Base-by-base conservation (phyloP, 106 monocot species). In the Dactylorhiza incarnata region DNA sequence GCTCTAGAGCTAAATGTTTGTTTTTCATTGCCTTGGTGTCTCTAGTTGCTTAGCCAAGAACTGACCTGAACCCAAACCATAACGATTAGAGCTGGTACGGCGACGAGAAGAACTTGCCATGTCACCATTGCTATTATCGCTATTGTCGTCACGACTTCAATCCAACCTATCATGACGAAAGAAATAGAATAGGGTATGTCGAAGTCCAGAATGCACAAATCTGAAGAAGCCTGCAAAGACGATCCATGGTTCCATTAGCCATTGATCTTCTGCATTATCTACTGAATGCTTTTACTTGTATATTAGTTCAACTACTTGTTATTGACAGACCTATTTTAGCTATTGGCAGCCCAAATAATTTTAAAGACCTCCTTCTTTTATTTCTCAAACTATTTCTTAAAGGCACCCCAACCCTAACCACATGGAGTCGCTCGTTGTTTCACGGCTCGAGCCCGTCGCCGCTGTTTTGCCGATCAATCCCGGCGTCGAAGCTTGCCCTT, bases 181-280 rank as follows among this genome's bases (percentile, higher is more conserved):
- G 71, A 48, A 45, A 93, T 47, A 20, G 87, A 80, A 68, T 79
- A 93, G 14, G 93, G 85, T 26, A 93, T 78, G n/a, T 93, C 87
- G 59, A 80, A 90, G 75, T 93, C 93, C 49, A 93, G 37, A 15
- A 90, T 78, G 55, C 85, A 90, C 85, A 90, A 75, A 74, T 93
- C 93, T 68, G 87, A 86, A 49, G 87, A 87, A 49, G 84, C 89
- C 93, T 93, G 89, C 80, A 81, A 16, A 55, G 9, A 43, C 13
- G 7, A n/a, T 55, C 56, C n/a, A 56, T 55, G 20, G 45, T 55
- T 15, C 7, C 5, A 15, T 43, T 20, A 62, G 46, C 19, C 15
- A 45, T 14, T 44, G 20, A 46, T 17, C 5, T 17, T 59, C 0
- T 19, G n/a, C n/a, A 17, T 59, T 6, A 59, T 14, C 59, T 68